These are phyloP conservation scores for Colletotrichum viniferum DNA, from an alignment of 2,329 filamentous ascomycete genomes.

Conservation along the genomic window DNA sequence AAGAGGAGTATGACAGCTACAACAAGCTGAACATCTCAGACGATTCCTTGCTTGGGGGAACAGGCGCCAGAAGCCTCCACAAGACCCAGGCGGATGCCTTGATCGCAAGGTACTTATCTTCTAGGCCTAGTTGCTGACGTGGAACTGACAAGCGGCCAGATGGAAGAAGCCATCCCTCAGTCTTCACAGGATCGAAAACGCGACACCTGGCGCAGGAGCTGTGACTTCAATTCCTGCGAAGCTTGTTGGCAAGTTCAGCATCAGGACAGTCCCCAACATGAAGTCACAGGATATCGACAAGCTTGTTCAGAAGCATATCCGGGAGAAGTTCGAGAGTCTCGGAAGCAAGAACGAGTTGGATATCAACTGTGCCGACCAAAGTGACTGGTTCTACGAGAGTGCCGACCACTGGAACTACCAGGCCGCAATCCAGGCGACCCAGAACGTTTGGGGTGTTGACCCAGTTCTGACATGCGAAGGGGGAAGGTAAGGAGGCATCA, in stretches of 20 bases:
- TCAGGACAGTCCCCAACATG: conserved; percentile 97
- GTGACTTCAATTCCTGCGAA: conserved; percentile 99
- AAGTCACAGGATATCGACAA: conserved; percentile 87
- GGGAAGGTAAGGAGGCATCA: conserved; percentile 66
- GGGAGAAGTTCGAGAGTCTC: conserved; percentile 83
- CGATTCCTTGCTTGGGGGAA: conserved; percentile 89
- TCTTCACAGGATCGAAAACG: conserved; percentile 92
- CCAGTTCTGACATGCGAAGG: conserved; percentile 96
- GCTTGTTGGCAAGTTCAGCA: conserved; percentile 97
- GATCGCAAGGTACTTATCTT: not conserved
- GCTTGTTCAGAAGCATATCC: conserved; percentile 81
- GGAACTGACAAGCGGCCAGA: conserved; percentile 93
- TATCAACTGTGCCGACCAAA: conserved; percentile 81
- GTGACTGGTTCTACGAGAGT: conserved; percentile 98
- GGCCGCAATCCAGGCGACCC: conserved; percentile 89
- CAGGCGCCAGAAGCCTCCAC: conserved; percentile 81
- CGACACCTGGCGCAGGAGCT: conserved; percentile 88
- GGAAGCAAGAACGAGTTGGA: conserved; percentile 90
- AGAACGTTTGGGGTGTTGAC: conserved; percentile 90
- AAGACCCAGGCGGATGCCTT: conserved; percentile 6
- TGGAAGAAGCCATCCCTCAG: conserved; percentile 96
- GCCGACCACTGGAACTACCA: conserved; percentile 99
- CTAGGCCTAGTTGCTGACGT: conserved; percentile 68
- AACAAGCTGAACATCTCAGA: conserved; percentile 91
- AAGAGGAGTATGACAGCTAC: conserved; percentile 89